Base-by-base conservation (phyloP, 805 yeast genomes). In the Candida maesae region DNA sequence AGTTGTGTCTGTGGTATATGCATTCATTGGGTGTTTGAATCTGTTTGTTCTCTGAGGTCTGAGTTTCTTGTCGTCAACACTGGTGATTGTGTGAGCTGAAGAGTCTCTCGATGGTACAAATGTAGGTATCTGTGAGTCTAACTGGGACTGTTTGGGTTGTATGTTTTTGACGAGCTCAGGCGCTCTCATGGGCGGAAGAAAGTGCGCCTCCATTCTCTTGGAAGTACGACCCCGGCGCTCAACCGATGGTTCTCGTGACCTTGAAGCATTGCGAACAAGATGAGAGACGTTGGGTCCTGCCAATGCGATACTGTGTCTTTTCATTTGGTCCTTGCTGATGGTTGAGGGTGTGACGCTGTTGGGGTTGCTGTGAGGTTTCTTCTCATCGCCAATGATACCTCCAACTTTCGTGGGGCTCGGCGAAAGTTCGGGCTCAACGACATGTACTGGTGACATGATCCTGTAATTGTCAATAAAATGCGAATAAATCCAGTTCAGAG, bases 11-110 rank as follows among this genome's bases (percentile, higher is more conserved):
- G 36, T 42, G 14, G 31, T 38, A 17, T 53, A 52, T 3, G 53
- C 49, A n/a, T 46, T 49, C 46, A 52, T 38, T 10, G 53, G 53
- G 35, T 52, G 48, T 16, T 40, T 51, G 35, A 44, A 42, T n/a
- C 52, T 28, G 28, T 23, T 38, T 23, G 38, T 14, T 23, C 40
- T 33, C 30, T 18, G 15, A 16, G 28, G 20, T 8, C 13, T 9
- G 5, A 26, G 25, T 16, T 14, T 20, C 20, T 31, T 23, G 31
- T 28, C 31, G 7, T 36, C 37, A 5, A 19, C 33, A 6, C 31
- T 28, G 10, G 36, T n/a, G 12, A 32, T 39, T 8, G 46, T 38
- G 23, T 37, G 39, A 13, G 38, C 16, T 2, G 54, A 50, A 11
- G 50, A 16, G 4, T 50, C 52, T 25, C 54, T 39, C 3, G 54